A percentile compares a stretch with the other conserved stretches of the same genome.
Evolutionary conservation across 768 basidiomycete genomes (phyloP).

Genomic region (Boletus rubropictus): DNA sequence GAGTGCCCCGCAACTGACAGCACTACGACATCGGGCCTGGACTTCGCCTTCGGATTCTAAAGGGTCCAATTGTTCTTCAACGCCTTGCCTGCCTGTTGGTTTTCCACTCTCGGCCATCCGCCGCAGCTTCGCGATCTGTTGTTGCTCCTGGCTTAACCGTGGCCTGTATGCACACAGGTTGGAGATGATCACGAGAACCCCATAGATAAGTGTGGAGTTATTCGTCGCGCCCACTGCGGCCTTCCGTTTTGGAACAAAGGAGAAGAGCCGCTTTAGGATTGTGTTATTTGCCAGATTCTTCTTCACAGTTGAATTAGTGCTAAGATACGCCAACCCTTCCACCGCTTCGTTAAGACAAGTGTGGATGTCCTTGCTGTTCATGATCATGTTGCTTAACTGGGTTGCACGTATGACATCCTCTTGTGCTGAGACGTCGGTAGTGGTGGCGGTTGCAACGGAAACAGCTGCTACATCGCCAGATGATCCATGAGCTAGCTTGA

Average conservation of each 20-base stretch:
- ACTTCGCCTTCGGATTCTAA: constrained; percentile 68
- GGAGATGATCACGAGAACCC: constrained; percentile 65
- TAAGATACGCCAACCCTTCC: constrained; percentile 85
- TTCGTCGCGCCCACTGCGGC: constrained; percentile 22
- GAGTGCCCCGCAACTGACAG: constrained; percentile 60
- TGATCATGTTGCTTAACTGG: constrained; percentile 53
- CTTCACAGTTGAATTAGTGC: constrained; percentile 55
- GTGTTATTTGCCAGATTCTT: constrained; percentile 51
- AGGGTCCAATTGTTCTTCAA: constrained; percentile 27
- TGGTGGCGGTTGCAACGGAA: constrained; percentile 6
- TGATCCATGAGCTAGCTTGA: constrained; percentile 67
- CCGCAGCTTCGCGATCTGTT: constrained; percentile 73
- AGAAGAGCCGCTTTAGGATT: constrained; percentile 55
- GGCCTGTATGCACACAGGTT: constrained; percentile 73
- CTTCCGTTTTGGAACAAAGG: constrained; percentile 51
- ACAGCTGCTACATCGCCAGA: constrained; percentile 36
- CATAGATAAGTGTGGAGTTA: constrained; percentile 63
- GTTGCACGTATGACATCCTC: constrained; percentile 44
- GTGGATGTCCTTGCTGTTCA: constrained; percentile 33
- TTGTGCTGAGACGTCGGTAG: not conserved
- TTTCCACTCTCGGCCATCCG: constrained; percentile 56
- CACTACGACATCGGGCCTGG: constrained; percentile 48
- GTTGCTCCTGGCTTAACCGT: constrained; percentile 71
- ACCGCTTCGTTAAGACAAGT: constrained; percentile 57
- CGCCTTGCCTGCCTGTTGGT: constrained; percentile 28